Evolutionary conservation across 148 eudicot genomes (phyloP), one percentile per base, ranked within the genome.

Genomic region (Silene uniflora): DNA sequence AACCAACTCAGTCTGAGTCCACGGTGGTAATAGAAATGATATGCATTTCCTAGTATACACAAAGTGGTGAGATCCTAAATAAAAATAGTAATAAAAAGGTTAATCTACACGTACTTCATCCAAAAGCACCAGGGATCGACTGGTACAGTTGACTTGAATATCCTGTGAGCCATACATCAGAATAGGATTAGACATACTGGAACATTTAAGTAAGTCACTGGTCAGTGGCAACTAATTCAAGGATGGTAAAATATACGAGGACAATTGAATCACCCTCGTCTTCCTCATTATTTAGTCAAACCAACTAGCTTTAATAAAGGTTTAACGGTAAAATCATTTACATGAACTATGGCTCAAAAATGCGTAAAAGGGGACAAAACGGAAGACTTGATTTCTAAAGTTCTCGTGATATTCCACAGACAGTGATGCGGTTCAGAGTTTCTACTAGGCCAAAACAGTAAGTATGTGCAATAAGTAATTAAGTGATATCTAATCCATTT

Each of bases 111-210:
- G 81, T 91, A 95, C 98, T 79, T 92, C 99, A 84, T 92, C 99
- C 73, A 92, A 78, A 58, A 95, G 92, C 86, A 95, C 99, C 80
- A 95, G 77, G 39, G 99, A 90, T 77, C 72, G 86, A 75, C 83
- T 84, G 75, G 93, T 90, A 60, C 97, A 90, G 69, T 83, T 82
- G 71, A 88, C 81, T 81, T 75, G 87, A 79, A 95, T 92, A 74
- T 87, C 94, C 99, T 95, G 94, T 80, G 79, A 78, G 76, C 69
- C 79, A 44, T 64, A 59, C 71, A 60, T 74, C 47, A 62, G 18
- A 58, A 60, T 69, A 29, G 44, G 59, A 61, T 75, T 77, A 77
- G 67, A 75, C 60, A 73, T 65, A 60, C 60, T 69, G 69, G 72
- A 74, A 74, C 62, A 73, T 74, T 47, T 76, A 35, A 63, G 67